These are phyloP conservation scores for Kuraishia hungarica DNA, from an alignment of 805 yeast species.

Conservation along the genomic window DNA sequence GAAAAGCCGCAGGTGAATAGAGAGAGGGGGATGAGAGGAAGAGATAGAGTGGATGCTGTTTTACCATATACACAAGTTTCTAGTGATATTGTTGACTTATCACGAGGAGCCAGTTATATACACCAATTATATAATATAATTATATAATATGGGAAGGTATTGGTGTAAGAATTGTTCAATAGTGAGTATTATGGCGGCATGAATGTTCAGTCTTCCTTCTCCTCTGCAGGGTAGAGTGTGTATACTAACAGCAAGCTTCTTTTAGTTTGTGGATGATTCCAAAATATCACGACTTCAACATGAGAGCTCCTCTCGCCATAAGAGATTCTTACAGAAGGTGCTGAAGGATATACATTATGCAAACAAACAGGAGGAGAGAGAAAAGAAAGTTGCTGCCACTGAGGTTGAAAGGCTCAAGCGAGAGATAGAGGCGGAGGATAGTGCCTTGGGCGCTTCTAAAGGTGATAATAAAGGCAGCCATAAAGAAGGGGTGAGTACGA, in stretches of 20 bases:
- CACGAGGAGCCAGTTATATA: too few relatives aligned
- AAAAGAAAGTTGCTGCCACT: background rate
- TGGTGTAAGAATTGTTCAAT: conserved; percentile 29
- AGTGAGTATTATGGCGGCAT: conserved; percentile 15
- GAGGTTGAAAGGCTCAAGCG: background rate
- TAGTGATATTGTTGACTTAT: too few relatives aligned
- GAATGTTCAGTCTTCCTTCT: background rate
- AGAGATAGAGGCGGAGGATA: background rate
- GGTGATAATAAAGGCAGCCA: background rate
- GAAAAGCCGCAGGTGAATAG: background rate
- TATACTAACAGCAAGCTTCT: background rate
- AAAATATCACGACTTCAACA: conserved; percentile 2
- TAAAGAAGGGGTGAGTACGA: background rate
- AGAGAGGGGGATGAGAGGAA: background rate
- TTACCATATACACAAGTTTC: too few relatives aligned
- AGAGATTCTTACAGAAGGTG: background rate
- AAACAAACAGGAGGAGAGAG: conserved; percentile 1
- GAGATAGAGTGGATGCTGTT: too few relatives aligned
- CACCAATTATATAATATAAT: too few relatives aligned
- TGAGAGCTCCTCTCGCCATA: conserved; percentile 1
- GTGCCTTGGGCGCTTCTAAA: too few relatives aligned
- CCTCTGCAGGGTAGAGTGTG: too few relatives aligned
- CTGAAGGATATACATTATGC: conserved; percentile 1
- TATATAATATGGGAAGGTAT: conserved; percentile 17
- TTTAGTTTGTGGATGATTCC: conserved; percentile 3